Evolutionary conservation across 768 basidiomycete species (phyloP).

Genomic region (Hygrocybe coccinea): DNA sequence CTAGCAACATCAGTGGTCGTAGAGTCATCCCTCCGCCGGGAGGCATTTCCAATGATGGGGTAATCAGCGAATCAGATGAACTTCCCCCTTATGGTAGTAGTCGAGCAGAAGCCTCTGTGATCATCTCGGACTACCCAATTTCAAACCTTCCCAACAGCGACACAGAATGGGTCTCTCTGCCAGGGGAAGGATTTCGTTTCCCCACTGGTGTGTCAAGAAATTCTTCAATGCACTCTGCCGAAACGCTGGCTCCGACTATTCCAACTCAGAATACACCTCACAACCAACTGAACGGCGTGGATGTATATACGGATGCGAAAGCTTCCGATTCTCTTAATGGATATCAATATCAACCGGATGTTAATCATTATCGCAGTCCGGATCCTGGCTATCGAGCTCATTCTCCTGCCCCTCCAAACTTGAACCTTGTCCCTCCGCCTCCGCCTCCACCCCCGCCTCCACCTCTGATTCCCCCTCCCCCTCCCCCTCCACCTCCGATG

Average conservation of each 20-base stretch:
- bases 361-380: slow-evolving; percentile 7
- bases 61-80: slow-evolving; percentile 10
- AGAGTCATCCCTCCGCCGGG: slow-evolving; percentile 19
- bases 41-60: neutral
- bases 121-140: neutral
- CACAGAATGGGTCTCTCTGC: neutral
- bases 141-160: neutral
- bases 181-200: neutral
- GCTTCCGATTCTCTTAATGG: slow-evolving; percentile 9
- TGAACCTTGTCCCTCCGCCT: neutral
- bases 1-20: slow-evolving; percentile 15
- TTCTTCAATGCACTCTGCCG: neutral
- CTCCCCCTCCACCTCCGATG: neutral
- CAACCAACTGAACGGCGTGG: slow-evolving; percentile 12
- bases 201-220: too few relatives aligned
- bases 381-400: neutral
- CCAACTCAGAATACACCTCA: slow-evolving; percentile 6
- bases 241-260: slow-evolving; percentile 4
- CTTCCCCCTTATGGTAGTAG: slow-evolving; percentile 7
- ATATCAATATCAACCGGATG: slow-evolving; percentile 11
- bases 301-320: slow-evolving; percentile 16
- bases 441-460: neutral
- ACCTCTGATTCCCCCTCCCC: neutral
- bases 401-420: neutral
- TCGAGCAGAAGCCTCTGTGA: neutral